Evolutionary conservation across 2,329 filamentous ascomycete genomes (phyloP).

Genomic region (Madurella fahalii): DNA sequence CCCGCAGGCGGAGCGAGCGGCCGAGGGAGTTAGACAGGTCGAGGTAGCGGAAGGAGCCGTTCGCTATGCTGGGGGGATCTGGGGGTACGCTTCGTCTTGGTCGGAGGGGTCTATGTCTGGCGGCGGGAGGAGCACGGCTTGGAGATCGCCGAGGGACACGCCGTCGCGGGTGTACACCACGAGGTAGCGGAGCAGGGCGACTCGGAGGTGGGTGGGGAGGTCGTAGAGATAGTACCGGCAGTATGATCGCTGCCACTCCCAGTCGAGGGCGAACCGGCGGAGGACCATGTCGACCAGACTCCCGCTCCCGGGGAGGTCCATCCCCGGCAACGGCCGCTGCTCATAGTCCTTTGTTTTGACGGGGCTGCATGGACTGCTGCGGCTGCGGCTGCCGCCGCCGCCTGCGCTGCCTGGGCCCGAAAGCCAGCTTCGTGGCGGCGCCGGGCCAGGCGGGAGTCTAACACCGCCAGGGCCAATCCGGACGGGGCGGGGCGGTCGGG

Average conservation of each 20-base stretch:
- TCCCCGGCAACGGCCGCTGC: slow-evolving; percentile 39
- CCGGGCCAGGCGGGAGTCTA: slow-evolving; percentile 54
- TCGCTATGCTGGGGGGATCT: slow-evolving; percentile 30
- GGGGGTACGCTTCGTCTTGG: slow-evolving; percentile 1
- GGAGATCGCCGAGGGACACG: slow-evolving; percentile 48
- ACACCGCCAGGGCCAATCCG: slow-evolving; percentile 46
- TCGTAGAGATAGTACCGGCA: slow-evolving; percentile 54
- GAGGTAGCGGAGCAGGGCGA: slow-evolving; percentile 49
- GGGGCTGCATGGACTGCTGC: slow-evolving; percentile 5
- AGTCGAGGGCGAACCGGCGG: slow-evolving; percentile 48
- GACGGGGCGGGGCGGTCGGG: slow-evolving; percentile 43
- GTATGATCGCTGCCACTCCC: slow-evolving; percentile 53
- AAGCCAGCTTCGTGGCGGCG: slow-evolving; percentile 57
- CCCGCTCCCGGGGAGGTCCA: slow-evolving; percentile 39
- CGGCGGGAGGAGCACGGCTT: slow-evolving; percentile 40
- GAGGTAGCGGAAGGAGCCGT: slow-evolving; percentile 47
- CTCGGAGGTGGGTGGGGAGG: slow-evolving; percentile 50
- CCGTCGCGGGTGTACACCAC: slow-evolving; percentile 43
- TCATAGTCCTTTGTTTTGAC: neutral
- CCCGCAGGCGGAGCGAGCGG: slow-evolving; percentile 47
- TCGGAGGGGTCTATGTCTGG: slow-evolving; percentile 12
- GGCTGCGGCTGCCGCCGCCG: slow-evolving; percentile 6
- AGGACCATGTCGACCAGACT: slow-evolving; percentile 52
- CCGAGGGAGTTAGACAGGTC: slow-evolving; percentile 53
- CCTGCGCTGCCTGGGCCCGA: slow-evolving; percentile 30